A percentile compares a stretch with the other conserved stretches of the same genome.
Conservation (phyloP, 2,329 filamentous ascomycete species). For the Ophiostoma sp. region DNA sequence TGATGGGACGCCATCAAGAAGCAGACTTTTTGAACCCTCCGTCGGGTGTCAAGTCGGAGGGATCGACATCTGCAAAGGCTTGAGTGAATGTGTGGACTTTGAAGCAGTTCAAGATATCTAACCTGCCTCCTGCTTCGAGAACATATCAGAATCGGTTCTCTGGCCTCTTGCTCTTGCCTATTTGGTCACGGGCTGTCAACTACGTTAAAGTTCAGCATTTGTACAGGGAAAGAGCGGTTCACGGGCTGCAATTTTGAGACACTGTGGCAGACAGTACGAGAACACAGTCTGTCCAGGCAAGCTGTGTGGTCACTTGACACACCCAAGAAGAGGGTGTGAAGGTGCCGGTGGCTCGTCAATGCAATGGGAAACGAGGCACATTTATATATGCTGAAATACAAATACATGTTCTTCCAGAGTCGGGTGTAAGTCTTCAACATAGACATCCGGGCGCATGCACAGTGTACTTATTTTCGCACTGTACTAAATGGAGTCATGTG, state of each 20-base stretch:
- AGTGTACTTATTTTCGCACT: not conserved
- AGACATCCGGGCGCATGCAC: not conserved
- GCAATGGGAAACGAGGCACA: not conserved
- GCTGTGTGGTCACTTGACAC: constrained; percentile 6
- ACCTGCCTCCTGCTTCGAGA: not conserved
- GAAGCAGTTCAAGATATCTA: too few species aligned
- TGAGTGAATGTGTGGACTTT: not conserved
- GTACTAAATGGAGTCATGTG: not conserved
- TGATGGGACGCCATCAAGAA: not conserved
- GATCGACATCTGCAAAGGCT: not conserved
- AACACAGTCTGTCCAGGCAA: not conserved
- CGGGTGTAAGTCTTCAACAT: too few species aligned
- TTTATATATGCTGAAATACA: not conserved
- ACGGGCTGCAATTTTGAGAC: not conserved
- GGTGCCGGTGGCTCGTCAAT: not conserved
- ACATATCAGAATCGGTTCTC: not conserved
- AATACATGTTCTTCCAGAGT: too few species aligned
- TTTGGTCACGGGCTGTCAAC: not conserved
- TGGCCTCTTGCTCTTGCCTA: not conserved
- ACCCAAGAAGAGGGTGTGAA: not conserved
- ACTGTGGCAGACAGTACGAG: constrained; percentile 14
- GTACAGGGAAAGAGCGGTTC: not conserved
- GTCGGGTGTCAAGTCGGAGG: not conserved
- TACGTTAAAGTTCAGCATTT: not conserved
- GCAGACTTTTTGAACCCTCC: not conserved